Evolutionary conservation across 2,329 filamentous ascomycete genomes (phyloP).

Genomic region (Ceratocystis variospora): DNA sequence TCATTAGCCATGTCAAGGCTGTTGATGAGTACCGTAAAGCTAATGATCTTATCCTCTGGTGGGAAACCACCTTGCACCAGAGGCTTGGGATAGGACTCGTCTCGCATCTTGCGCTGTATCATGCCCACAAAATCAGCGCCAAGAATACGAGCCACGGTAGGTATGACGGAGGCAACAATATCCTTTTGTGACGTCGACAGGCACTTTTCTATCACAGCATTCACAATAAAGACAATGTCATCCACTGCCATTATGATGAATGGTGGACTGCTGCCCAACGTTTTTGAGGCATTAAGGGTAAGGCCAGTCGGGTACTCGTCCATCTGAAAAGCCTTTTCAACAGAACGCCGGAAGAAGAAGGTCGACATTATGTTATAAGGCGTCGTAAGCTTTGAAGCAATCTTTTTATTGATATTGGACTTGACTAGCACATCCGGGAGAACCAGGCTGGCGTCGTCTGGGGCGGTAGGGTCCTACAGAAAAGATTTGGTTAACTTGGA

Average conservation of each 20-base stretch:
- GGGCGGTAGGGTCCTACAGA: conserved; percentile 35
- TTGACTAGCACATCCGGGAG: conserved; percentile 63
- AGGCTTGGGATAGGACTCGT: conserved; percentile 81
- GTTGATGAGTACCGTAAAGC: conserved; percentile 88
- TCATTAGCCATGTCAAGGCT: conserved; percentile 86
- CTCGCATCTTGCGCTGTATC: conserved; percentile 94
- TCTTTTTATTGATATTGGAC: conserved; percentile 68
- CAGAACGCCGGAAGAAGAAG: conserved; percentile 91
- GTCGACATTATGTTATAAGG: conserved; percentile 88
- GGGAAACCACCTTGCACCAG: conserved; percentile 66
- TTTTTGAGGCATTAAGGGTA: conserved; percentile 57
- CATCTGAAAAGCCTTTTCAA: conserved; percentile 94
- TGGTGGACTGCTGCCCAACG: conserved; percentile 64
- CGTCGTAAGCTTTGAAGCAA: conserved; percentile 55
- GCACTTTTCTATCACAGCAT: conserved; percentile 74
- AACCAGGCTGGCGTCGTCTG: conserved; percentile 43
- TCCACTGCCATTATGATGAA: conserved; percentile 93
- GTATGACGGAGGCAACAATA: conserved; percentile 64
- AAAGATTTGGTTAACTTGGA: conserved; percentile 19
- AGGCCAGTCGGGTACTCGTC: conserved; percentile 76
- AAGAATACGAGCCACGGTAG: conserved; percentile 66
- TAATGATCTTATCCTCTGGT: conserved; percentile 74
- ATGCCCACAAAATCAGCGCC: conserved; percentile 87
- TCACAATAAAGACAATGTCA: conserved; percentile 98
- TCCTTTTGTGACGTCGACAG: conserved; percentile 72